Conservation (phyloP, 805 yeast genomes). For the Starmerella geochares region DNA sequence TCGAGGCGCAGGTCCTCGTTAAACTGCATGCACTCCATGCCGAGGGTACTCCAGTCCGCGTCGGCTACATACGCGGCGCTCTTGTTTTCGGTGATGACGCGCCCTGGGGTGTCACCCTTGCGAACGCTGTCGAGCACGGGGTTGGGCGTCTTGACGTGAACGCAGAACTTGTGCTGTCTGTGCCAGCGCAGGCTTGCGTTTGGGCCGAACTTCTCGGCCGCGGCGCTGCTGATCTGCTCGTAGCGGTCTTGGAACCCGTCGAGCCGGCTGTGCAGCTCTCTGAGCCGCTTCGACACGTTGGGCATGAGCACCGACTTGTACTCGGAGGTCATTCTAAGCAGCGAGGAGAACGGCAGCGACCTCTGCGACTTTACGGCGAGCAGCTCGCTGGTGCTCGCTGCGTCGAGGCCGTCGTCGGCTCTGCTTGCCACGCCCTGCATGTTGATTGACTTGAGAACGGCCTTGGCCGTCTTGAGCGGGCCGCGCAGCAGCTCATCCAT, state of each 20-base stretch:
- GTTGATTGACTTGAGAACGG: conserved; percentile 38
- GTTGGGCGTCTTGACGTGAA: conserved; percentile 34
- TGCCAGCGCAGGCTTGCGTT: conserved; percentile 34
- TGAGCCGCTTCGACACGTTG: conserved; percentile 17
- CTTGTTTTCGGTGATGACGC: conserved; percentile 36
- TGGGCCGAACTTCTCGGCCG: conserved; percentile 18
- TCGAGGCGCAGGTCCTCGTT: conserved; percentile 42
- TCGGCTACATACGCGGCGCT: conserved; percentile 40
- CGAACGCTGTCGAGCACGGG: conserved; percentile 1
- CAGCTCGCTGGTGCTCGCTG: neutral
- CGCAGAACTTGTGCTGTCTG: conserved; percentile 39
- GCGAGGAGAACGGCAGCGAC: neutral
- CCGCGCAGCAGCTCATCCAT: conserved; percentile 14
- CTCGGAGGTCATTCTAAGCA: neutral
- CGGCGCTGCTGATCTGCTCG: conserved; percentile 22
- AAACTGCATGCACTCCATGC: conserved; percentile 38
- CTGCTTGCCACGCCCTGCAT: conserved; percentile 19
- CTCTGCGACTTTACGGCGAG: neutral
- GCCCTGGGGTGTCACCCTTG: conserved; percentile 9
- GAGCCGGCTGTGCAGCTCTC: conserved; percentile 27
- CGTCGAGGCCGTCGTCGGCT: neutral
- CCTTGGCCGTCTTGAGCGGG: conserved; percentile 34
- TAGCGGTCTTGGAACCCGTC: conserved; percentile 25
- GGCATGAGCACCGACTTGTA: conserved; percentile 23
- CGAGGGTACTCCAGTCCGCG: conserved; percentile 44